Percentiles rank a stretch among this genome's conserved stretches.
These are phyloP conservation scores for Hypomyces rosellus DNA, from an alignment of 2,329 filamentous ascomycete species.

Conservation along the genomic window DNA sequence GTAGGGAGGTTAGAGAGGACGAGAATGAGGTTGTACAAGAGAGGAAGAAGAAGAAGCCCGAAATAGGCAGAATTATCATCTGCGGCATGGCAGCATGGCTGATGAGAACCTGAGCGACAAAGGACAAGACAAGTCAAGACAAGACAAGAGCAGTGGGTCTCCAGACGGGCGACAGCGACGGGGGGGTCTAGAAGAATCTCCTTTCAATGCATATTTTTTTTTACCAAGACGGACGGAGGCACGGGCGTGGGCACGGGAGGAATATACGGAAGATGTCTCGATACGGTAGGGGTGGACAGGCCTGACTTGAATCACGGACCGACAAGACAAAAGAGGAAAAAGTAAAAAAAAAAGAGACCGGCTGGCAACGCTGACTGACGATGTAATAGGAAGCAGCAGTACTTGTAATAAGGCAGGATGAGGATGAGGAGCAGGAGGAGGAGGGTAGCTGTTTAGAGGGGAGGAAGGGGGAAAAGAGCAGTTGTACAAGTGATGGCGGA, in stretches of 20 bases:
- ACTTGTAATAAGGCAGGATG: not conserved
- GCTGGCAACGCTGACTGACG: not conserved
- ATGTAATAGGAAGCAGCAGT: not conserved
- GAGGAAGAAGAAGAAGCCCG: not conserved
- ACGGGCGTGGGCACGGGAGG: not conserved
- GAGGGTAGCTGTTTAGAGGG: not conserved
- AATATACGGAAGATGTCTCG: not conserved
- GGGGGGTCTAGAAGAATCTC: not conserved
- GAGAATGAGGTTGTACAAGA: not conserved
- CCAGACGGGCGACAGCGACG: not conserved
- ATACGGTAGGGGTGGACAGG: not conserved
- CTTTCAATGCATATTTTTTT: not conserved
- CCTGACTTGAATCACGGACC: not conserved
- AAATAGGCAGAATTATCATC: not conserved
- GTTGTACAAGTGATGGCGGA: not conserved
- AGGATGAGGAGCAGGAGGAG: not conserved
- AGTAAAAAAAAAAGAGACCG: not conserved
- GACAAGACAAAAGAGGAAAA: not conserved
- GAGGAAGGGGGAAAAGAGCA: not conserved
- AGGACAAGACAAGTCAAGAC: not conserved
- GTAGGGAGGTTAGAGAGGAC: not conserved
- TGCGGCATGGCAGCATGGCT: conserved; percentile 1
- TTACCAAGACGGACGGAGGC: not conserved
- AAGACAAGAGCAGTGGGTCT: not conserved
- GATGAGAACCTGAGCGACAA: not conserved